Evolutionary conservation across 2,329 filamentous ascomycete species (phyloP).

Genomic region (Fusarium marasasianum): DNA sequence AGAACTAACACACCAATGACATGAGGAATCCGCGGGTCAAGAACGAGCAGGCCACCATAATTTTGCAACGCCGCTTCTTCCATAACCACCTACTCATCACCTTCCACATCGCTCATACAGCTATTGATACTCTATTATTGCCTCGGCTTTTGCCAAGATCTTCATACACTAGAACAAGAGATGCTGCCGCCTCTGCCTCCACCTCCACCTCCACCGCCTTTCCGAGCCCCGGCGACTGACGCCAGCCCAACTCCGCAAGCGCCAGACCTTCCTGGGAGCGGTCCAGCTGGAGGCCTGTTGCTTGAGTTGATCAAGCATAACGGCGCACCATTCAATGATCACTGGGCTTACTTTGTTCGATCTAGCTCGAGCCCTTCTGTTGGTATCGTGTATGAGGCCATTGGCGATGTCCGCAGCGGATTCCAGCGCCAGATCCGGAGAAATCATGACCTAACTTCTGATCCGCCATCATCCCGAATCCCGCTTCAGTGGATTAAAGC

Average conservation of each 20-base stretch:
- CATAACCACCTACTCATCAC: too few relatives aligned
- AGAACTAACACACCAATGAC: too few relatives aligned
- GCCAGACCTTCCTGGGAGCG: neutral
- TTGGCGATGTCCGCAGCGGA: neutral
- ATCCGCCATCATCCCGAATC: neutral
- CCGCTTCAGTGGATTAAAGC: neutral
- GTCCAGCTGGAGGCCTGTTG: accelerated
- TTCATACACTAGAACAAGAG: neutral
- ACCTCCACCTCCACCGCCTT: neutral
- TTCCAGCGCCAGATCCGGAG: neutral
- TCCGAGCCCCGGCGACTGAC: accelerated
- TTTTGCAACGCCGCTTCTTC: too few relatives aligned
- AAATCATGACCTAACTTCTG: neutral
- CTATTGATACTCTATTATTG: too few relatives aligned
- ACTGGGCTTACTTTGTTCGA: neutral
- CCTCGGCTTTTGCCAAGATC: too few relatives aligned
- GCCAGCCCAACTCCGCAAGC: neutral
- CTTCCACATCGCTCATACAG: too few relatives aligned
- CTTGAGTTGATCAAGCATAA: neutral
- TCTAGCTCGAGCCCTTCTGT: accelerated
- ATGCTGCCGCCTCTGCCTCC: neutral
- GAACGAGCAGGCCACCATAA: too few relatives aligned
- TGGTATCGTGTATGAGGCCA: neutral
- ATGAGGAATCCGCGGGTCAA: too few relatives aligned
- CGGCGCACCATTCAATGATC: neutral